Evolutionary conservation across 306 rosid genomes (phyloP), one percentile per base, ranked within the genome.

Genomic region (Lathyrus oleraceus): DNA sequence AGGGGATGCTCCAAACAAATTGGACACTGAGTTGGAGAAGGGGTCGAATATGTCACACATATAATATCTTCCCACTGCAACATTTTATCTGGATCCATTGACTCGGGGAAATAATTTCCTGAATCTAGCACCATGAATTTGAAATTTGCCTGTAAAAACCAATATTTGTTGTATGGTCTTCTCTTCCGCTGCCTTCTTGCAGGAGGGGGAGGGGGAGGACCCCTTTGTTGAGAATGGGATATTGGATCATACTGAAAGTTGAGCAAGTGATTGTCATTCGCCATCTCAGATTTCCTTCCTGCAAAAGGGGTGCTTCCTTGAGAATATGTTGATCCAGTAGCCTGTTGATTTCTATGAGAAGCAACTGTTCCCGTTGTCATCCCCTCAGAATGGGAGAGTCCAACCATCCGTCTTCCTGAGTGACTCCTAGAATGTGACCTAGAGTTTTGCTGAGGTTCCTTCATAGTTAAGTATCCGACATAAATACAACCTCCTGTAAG

Each of bases 71-170:
- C 98, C 98, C 98, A 94, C 74, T 49, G 88, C 77, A 94, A 78
- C 98, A 85, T 90, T 80, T 88, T 88, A 84, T 94, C 98, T 9
- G 97, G 98, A 82, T 94, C 97, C 89, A 90, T 74, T 2, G 83
- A 70, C 47, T 90, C 91, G 0, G 89, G 76, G 0, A 78, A 76
- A 79, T 78, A 81, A 78, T 88, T 83, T 44, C 92, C 97, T 1
- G 94, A 79, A 77, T 90, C 97, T 57, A 90, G 77, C 67, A 94
- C 96, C 76, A 90, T 81, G 45, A 94, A 94, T 78, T 88, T 94
- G 79, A 70, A 94, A 83, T 94, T 94, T 13, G 98, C 98, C 88
- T 94, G 98, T 81, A 90, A 83, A 83, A 94, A 94, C 69, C 90
- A 74, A 79, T 88, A 97, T 65, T 87, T 94, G 78, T 88, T 90